Base-by-base conservation (phyloP, 23 red algal species). In the Agarophyton chilense region DNA sequence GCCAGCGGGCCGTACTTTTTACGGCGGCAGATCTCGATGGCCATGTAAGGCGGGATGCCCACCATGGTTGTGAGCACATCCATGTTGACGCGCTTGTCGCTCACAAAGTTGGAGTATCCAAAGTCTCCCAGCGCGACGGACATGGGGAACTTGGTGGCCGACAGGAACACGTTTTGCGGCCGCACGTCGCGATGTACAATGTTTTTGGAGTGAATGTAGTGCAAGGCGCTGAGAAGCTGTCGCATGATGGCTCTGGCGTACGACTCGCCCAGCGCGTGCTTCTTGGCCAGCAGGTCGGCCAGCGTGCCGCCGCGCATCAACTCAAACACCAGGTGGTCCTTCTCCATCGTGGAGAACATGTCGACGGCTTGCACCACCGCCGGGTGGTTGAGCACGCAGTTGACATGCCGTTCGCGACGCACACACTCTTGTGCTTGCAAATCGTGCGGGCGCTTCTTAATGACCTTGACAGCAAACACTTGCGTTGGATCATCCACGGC, bases 21-120 rank as follows among this genome's bases (percentile, higher is more conserved):
- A 33, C 84, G 50, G 53, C 84, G 89, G 33, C 87, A 57, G 40
- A 98, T 93, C 63, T 98, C 96, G 34, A 94, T 82, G 10, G 93
- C 88, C 43, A 96, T 94, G 86, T 98, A 98, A 1, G 88, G 79
- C 41, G 90, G 89, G 29, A 92, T 92, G 38, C 96, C 96, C 11
- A 93, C 70, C 52, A 79, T 74, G 26, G 35, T 55, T 12, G 45
- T 52, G 18, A 82, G 80, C 52, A 94, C 92, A 39, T 94, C 83
- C 41, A 51, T 56, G 83, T 94, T 88, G 75, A 94, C 92, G 45
- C 68, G 72, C 33, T 90, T 82, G 18, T 76, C 85, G 36, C 42
- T 57, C 17, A 86, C 47, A 77, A 90, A 90, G 33, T 68, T 83
- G 47, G 93, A 86, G 55, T 68, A 52, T 3, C 83, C 93, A 84